A percentile compares a stretch with the other conserved stretches of the same genome.
Evolutionary conservation across 352 stramenopile genomes (phyloP).

Genomic region (Phytophthora pisi): DNA sequence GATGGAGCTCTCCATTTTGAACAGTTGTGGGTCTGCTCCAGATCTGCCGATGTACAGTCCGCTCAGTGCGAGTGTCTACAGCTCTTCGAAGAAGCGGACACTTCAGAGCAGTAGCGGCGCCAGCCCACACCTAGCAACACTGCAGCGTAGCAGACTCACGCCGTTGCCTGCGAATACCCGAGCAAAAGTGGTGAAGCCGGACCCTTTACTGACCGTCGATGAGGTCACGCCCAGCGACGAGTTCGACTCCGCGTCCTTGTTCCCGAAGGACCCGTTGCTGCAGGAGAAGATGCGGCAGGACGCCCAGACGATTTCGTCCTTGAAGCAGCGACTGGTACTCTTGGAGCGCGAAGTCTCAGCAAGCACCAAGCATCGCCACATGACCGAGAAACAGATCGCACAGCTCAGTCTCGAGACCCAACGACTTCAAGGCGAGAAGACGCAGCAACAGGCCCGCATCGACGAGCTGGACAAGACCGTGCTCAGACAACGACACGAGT

Average conservation of each 20-base stretch:
- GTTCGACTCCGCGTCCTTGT: slow-evolving; percentile 2
- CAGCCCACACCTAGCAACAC: slow-evolving; percentile 43
- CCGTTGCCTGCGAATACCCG: slow-evolving; percentile 61
- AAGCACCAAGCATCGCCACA: slow-evolving; percentile 32
- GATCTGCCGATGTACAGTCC: slow-evolving; percentile 66
- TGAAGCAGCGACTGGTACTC: slow-evolving; percentile 49
- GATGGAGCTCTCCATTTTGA: slow-evolving; percentile 51
- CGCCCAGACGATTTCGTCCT: slow-evolving; percentile 46
- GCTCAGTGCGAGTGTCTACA: slow-evolving; percentile 59
- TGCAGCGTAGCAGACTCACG: slow-evolving; percentile 66
- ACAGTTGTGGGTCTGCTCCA: slow-evolving; percentile 63
- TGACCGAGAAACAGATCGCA: slow-evolving; percentile 45
- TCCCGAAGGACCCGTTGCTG: slow-evolving; percentile 18
- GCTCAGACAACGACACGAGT: slow-evolving; percentile 61
- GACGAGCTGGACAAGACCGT: slow-evolving; percentile 52
- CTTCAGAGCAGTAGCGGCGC: slow-evolving; percentile 36
- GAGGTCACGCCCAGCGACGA: slow-evolving; percentile 2
- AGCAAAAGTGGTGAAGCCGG: slow-evolving; percentile 36
- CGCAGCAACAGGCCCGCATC: slow-evolving; percentile 42
- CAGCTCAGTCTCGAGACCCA: slow-evolving; percentile 49
- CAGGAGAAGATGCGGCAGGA: slow-evolving; percentile 37
- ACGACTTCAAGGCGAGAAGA: slow-evolving; percentile 40
- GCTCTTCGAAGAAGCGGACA: slow-evolving; percentile 68
- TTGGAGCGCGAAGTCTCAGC: slow-evolving; percentile 54
- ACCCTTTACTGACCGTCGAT: slow-evolving; percentile 6